Percentiles rank a stretch among this genome's conserved stretches.
Evolutionary conservation across 306 rosid genomes (phyloP).

Genomic region (Ziziphus jujuba): DNA sequence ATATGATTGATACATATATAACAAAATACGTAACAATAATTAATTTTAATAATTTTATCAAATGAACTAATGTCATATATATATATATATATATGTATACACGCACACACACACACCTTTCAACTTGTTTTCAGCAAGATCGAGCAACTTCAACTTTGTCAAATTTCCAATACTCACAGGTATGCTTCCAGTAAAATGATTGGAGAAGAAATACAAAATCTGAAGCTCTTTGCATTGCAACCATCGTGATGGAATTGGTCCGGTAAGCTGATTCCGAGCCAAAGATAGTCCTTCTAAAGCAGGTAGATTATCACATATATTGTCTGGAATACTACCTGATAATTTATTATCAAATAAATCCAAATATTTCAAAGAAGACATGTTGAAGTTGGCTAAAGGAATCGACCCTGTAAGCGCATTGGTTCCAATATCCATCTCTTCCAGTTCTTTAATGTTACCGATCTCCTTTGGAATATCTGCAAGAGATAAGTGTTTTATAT

Average conservation of each 20-base stretch:
- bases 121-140: constrained; percentile 12
- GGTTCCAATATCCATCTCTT: not conserved
- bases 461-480: constrained; percentile 18
- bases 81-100: not conserved
- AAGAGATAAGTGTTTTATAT: too few species aligned
- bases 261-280: constrained; percentile 4
- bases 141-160: not conserved
- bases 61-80: too few species aligned
- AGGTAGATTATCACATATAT: constrained; percentile 7
- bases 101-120: not conserved
- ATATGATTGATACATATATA: too few species aligned
- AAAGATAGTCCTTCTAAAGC: too few species aligned
- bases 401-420: constrained; percentile 7
- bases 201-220: not conserved
- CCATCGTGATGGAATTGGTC: constrained; percentile 11
- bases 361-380: not conserved
- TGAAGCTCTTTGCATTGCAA: not conserved
- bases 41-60: too few species aligned
- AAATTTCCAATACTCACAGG: not conserved
- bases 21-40: too few species aligned
- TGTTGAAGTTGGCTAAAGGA: not conserved
- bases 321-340: constrained; percentile 7
- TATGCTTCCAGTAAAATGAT: constrained; percentile 14
- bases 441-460: not conserved
- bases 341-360: not conserved